Conservation (phyloP, 2,329 filamentous ascomycete species). For the Aspergillus sp. region DNA sequence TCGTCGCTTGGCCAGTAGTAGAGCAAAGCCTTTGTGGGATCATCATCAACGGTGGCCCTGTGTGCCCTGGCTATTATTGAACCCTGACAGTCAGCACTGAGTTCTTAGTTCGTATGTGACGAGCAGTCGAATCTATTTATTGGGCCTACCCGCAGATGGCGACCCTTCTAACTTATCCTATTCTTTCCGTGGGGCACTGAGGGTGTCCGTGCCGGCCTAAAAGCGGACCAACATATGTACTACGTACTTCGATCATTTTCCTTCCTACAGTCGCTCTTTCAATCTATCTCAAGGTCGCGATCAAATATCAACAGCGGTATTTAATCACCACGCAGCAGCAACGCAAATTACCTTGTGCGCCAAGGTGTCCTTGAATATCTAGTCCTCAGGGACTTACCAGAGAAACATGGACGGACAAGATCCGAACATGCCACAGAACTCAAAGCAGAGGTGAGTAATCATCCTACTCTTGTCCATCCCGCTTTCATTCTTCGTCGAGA, state of each 20-base stretch:
- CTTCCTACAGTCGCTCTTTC: neutral
- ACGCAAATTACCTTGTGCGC: neutral
- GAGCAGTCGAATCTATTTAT: neutral
- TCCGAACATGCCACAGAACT: neutral
- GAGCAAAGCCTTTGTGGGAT: neutral
- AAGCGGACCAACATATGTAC: neutral
- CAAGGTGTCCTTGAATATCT: neutral
- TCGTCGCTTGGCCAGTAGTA: neutral
- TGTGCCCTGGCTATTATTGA: neutral
- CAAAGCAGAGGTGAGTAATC: constrained; percentile 12
- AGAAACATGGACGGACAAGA: constrained; percentile 8
- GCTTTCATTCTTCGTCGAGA: neutral
- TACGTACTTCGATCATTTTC: neutral
- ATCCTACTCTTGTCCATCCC: neutral
- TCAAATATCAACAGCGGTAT: neutral
- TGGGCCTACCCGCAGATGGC: neutral
- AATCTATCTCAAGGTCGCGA: neutral
- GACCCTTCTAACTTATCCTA: neutral
- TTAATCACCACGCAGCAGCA: neutral
- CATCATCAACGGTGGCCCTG: neutral
- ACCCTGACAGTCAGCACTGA: neutral
- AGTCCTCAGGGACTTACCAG: too few species aligned
- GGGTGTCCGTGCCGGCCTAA: neutral
- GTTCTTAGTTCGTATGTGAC: neutral
- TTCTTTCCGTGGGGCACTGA: neutral